phyloP scores from a whole-genome alignment of 208 protist species.

The Trypanosomatidae sp. region DNA sequence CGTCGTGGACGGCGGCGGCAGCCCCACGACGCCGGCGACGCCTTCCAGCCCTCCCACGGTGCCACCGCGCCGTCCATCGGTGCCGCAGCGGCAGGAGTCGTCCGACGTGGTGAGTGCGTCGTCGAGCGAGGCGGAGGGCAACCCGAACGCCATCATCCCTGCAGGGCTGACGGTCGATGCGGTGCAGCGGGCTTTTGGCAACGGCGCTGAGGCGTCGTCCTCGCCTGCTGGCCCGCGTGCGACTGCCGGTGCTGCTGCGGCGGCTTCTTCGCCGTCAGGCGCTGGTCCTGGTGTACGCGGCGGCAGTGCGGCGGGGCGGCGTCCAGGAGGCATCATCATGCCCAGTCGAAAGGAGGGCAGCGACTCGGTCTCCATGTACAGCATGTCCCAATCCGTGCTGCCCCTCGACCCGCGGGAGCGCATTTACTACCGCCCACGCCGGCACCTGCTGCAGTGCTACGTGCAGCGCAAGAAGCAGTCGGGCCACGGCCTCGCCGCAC shows the following conservation, averaged over 20 bases:
- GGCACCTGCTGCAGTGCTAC: slow-evolving; percentile 51
- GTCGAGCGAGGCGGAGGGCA: slow-evolving; percentile 1
- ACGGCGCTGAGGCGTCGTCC: background rate
- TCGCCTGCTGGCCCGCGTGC: too few relatives aligned
- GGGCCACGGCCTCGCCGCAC: slow-evolving; percentile 9
- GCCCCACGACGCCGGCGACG: too few relatives aligned
- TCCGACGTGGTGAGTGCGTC: background rate
- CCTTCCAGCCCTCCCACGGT: too few relatives aligned
- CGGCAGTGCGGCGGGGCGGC: background rate
- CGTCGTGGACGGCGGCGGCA: too few relatives aligned
- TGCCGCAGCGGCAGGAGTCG: background rate
- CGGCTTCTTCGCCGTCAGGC: background rate
- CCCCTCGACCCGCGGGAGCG: slow-evolving; percentile 45
- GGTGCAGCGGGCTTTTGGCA: slow-evolving; percentile 19
- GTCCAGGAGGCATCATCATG: slow-evolving; percentile 19
- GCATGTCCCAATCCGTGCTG: slow-evolving; percentile 45
- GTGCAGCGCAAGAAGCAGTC: slow-evolving; percentile 26
- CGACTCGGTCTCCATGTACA: slow-evolving; percentile 48
- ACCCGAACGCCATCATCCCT: slow-evolving; percentile 6
- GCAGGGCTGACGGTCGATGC: slow-evolving; percentile 12
- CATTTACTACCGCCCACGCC: slow-evolving; percentile 46
- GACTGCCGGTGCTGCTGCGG: too few relatives aligned
- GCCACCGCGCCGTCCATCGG: background rate
- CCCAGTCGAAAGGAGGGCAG: slow-evolving; percentile 37
- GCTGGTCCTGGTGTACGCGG: background rate